Base-by-base conservation (phyloP, 1,284 basidiomycete species). In the Tilletia walkeri region DNA sequence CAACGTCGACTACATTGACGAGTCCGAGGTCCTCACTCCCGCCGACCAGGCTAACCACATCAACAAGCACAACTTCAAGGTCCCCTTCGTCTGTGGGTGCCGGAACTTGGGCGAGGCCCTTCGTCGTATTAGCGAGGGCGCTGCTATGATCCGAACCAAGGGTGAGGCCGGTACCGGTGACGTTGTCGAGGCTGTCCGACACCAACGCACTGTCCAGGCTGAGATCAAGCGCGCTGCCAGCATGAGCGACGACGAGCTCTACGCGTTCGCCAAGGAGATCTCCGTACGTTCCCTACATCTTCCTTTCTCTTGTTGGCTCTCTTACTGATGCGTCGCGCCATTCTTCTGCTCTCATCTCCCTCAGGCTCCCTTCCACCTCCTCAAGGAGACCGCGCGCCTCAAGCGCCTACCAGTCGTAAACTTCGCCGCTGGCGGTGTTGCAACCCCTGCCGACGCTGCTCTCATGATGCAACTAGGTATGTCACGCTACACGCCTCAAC, bases 1-100 rank as follows among this genome's bases (percentile, higher is more conserved):
- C 82, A 95, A 95, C 10, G 91, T 97, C 67, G 95, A 99, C 86
- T 99, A 98, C 86, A 96, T 99, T 78, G 96, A 99, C 85, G 85
- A 86, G 78, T 94, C 91, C 18, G 95, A 98, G 85, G 96, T 99
- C 65, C 88, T 99, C 71, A 97, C 96, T 0, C 93, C 94, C 59
- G 96, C 95, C 38, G 96, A 86, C 74, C 84, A 85, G n/a, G 76
- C 80, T 45, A 80, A 85, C 70, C 85, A 86, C 78, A 84, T 85
- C 70, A 84, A 84, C 83, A 85, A 85, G 81, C 85, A 85, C 75
- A 93, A 91, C 78, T 92, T 70, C 92, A 84, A 85, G 75, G 94
- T 88, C 20, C 88, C 87, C 65, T 88, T 88, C 76, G 87, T 88
- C 45, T 89, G 87, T 78, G 88, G 88, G 65, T 87, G 87, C 83